Base-by-base conservation (phyloP, 176 grass and related monocot genomes). In the Elymus sibiricus region DNA sequence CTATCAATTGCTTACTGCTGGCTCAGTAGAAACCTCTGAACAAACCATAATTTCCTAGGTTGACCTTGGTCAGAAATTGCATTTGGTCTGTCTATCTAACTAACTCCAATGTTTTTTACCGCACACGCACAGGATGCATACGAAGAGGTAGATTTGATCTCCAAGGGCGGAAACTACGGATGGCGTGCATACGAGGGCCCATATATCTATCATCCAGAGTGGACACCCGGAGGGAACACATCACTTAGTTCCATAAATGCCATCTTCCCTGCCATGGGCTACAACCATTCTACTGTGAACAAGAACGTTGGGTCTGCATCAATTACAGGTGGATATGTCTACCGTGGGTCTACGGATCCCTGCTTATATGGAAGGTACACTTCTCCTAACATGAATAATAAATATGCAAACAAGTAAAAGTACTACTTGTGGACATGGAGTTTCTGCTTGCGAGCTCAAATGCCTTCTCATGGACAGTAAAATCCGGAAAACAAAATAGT, bases 81-180 rank as follows among this genome's bases (percentile, higher is more conserved):
- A 39, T 59, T 25, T 82, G 22, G 12, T 70, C 11, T 25, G 77
- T 70, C 16, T 32, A 60, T 15, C 46, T 9, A 3, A 70, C 72
- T 37, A 19, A 71, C 53, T 69, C 67, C 42, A 47, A 17, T 29
- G 24, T 7, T 70, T 55, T 67, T 66, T 62, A 47, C 43, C 9
- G 31, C 79, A 16, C 38, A 79, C 83, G 22, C 6, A 29, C 83
- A 85, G 92, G 92, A 94, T 79, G 13, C 16, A 37, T 94, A 92
- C 16, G 92, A 94, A 90, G 92, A 94, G 42, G 92, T 90, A 38
- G 85, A 95, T 88, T 83, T 92, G 74, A 81, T 92, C 85, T 71
- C 81, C 25, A 94, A 94, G 58, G 92, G 92, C 64, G 95, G 95
- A 53, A 97, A 97, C 78, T 97, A 97, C 29, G 95, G 95, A 71